A percentile compares a stretch with the other conserved stretches of the same genome.
phyloP scores from a whole-genome alignment of 2,329 filamentous ascomycete genomes.

The Shiraia bambusicola region DNA sequence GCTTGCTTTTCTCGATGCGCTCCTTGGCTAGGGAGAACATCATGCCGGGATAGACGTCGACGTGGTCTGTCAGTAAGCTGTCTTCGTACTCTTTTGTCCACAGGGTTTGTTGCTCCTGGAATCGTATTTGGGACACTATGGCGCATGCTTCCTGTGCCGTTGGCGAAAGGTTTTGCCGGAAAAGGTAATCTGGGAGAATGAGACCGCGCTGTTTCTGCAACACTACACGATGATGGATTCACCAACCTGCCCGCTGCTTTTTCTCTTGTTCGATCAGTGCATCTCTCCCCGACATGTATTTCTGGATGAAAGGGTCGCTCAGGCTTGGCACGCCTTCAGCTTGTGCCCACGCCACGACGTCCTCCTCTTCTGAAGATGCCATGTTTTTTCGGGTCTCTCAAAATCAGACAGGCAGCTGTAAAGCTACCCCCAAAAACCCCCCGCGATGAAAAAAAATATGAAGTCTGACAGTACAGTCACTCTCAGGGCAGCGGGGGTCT shows the following conservation, averaged over 20 bases:
- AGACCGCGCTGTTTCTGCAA: constrained; percentile 18
- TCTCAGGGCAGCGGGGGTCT: constrained; percentile 20
- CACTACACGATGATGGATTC: constrained; percentile 1
- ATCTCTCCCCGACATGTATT: constrained; percentile 75
- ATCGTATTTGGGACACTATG: constrained; percentile 78
- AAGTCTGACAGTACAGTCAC: background rate
- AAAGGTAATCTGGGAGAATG: constrained; percentile 61
- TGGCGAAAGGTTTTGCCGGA: constrained; percentile 73
- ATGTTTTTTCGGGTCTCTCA: constrained; percentile 13
- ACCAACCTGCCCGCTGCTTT: constrained; percentile 74
- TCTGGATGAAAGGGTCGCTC: constrained; percentile 75
- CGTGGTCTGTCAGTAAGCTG: constrained; percentile 62
- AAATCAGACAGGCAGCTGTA: too few species aligned
- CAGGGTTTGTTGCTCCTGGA: constrained; percentile 71
- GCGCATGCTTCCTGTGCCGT: constrained; percentile 74
- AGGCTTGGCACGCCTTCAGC: constrained; percentile 46
- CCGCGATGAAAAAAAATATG: constrained; percentile 2
- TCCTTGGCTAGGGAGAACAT: constrained; percentile 87
- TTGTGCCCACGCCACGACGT: constrained; percentile 44
- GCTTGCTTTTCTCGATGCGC: constrained; percentile 78
- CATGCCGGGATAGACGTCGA: constrained; percentile 80
- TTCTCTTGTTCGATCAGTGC: constrained; percentile 79
- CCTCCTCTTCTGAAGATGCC: constrained; percentile 20
- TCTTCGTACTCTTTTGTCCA: constrained; percentile 78
- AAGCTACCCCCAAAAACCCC: too few species aligned